These are phyloP conservation scores for Brassica incana DNA, from an alignment of 345 rosid species.

Conservation along the genomic window DNA sequence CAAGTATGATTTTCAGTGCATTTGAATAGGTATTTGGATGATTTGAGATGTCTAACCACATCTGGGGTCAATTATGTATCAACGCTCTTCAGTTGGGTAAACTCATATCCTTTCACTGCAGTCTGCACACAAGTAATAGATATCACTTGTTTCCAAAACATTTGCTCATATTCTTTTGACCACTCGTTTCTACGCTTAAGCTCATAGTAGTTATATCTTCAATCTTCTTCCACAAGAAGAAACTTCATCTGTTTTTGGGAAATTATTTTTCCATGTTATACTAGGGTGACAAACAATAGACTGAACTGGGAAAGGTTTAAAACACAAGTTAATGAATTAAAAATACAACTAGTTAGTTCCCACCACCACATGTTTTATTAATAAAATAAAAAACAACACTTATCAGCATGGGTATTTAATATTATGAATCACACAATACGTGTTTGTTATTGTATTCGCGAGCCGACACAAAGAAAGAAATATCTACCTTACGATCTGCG, in stretches of 20 bases:
- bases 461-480: background rate
- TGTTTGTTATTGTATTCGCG: background rate
- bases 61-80: background rate
- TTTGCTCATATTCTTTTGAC: background rate
- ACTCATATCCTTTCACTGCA: background rate
- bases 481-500: slow-evolving; percentile 24
- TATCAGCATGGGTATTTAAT: background rate
- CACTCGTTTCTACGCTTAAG: background rate
- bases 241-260: background rate
- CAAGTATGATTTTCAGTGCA: background rate
- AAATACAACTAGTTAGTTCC: background rate
- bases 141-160: background rate
- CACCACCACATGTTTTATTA: background rate
- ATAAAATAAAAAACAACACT: background rate
- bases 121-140: background rate
- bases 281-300: background rate
- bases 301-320: background rate
- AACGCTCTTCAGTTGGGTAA: background rate
- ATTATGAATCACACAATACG: slow-evolving; percentile 10
- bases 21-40: background rate
- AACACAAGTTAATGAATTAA: background rate
- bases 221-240: background rate
- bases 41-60: background rate
- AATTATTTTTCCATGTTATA: background rate
- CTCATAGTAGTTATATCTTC: background rate